Conservation (phyloP, 116 monocot genomes). For the Zostera marina region DNA sequence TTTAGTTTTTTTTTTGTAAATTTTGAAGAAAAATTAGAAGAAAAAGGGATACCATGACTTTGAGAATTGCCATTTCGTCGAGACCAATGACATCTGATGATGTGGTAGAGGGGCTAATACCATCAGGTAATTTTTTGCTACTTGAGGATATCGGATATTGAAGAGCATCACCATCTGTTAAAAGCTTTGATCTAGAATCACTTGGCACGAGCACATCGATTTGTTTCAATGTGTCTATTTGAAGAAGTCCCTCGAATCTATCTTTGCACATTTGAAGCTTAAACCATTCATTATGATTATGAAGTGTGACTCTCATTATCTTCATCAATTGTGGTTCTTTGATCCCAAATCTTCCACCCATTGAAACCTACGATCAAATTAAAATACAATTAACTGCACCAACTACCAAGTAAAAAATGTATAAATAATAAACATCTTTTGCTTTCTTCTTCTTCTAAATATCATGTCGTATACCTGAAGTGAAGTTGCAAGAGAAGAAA, state of each 20-base stretch:
- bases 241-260: constrained; percentile 64
- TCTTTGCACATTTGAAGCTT: constrained; percentile 98
- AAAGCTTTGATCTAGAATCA: constrained; percentile 16
- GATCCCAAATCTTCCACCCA: constrained; percentile 66
- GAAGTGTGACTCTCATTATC: constrained; percentile 70
- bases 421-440: not conserved
- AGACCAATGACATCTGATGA: constrained; percentile 32
- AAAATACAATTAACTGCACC: not conserved
- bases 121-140: constrained; percentile 37
- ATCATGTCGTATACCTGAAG: constrained; percentile 31
- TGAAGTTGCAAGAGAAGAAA: constrained; percentile 51
- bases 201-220: constrained; percentile 16
- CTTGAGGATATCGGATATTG: constrained; percentile 39
- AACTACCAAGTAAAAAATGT: not conserved
- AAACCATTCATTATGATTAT: constrained; percentile 89
- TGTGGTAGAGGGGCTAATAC: constrained; percentile 35
- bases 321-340: constrained; percentile 95
- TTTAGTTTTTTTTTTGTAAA: not conserved
- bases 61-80: constrained; percentile 78
- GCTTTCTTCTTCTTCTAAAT: too few relatives aligned
- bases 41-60: constrained; percentile 66
- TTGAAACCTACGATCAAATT: constrained; percentile 43
- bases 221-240: constrained; percentile 68
- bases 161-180: constrained; percentile 22
- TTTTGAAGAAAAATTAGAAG: not conserved